phyloP scores from a whole-genome alignment of 345 rosid genomes.

The Diplotaxis tenuifolia region DNA sequence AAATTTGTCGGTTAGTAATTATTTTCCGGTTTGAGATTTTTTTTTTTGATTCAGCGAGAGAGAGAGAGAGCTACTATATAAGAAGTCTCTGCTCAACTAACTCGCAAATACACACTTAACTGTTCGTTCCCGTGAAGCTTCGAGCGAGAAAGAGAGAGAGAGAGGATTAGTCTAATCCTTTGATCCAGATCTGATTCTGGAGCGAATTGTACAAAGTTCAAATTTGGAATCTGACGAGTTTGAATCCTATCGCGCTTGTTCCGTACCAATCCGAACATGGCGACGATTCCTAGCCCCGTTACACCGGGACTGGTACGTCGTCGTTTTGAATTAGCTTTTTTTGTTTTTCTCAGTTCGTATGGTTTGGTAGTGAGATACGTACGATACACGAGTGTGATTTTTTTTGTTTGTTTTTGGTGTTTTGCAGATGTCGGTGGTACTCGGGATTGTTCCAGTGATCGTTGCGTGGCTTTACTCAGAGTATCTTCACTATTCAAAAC shows the following conservation, averaged over 20 bases:
- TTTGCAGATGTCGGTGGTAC: slow-evolving; percentile 68
- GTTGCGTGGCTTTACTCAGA: slow-evolving; percentile 82
- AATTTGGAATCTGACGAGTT: background rate
- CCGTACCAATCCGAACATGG: no score
- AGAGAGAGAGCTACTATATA: background rate
- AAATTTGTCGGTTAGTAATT: slow-evolving; percentile 31
- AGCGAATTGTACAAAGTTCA: slow-evolving; percentile 5
- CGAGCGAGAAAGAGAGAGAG: background rate
- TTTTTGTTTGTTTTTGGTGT: background rate
- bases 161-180: background rate
- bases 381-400: slow-evolving; percentile 14
- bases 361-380: background rate
- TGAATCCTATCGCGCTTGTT: no score
- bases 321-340: slow-evolving; percentile 19
- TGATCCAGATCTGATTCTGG: slow-evolving; percentile 35
- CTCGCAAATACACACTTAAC: slow-evolving; percentile 8
- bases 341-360: background rate
- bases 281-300: slow-evolving; percentile 48
- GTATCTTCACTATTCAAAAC: slow-evolving; percentile 64
- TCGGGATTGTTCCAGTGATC: slow-evolving; percentile 66
- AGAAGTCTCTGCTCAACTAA: background rate
- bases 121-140: background rate
- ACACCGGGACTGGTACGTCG: slow-evolving; percentile 75
- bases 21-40: no score
- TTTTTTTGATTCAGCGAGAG: no score